Base-by-base conservation (phyloP, 1,284 basidiomycete genomes). In the Ganoderma lucidum region DNA sequence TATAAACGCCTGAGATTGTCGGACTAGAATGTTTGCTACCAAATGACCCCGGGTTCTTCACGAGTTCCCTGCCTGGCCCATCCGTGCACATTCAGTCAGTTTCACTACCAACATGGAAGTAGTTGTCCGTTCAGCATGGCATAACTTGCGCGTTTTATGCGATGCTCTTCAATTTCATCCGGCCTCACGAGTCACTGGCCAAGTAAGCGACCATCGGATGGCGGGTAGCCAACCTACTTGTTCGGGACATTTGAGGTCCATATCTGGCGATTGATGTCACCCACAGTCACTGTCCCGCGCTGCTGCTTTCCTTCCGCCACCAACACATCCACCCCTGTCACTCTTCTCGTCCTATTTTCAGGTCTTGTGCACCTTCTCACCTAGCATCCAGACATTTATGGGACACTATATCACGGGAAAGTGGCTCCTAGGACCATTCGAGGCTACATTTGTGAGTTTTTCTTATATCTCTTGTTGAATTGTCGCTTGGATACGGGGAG, bases 151-250 rank as follows among this genome's bases (percentile, higher is more conserved):
- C 8, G 6, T 41, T 3, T 8, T 14, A 28, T 53, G 10, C 23
- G 48, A 53, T 14, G 48, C 10, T 53, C 23, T 12, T 28, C 6
- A 14, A 53, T 9, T 28, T 2, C 45, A 48, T 19, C n/a, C 19
- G 23, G 8, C 19, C 45, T 48, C 19, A n/a, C 23, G 23, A 23
- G 23, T 23, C 23, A 23, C 23, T 23, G 23, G 23, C 23, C 23
- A 48, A n/a, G 14, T n/a, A 28, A 53, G 48, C 48, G 23, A 53
- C 10, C 42, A 44, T n/a, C n/a, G n/a, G 4, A 3, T 28, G 10
- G 14, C 23, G 48, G 23, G 48, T 53, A 53, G 48, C 48, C 48
- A 51, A 51, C 48, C 48, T 51, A 51, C 48, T 28, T 53, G 28
- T 53, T 53, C 48, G 23, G 48, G 48, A 53, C 23, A 12, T 28